Evolutionary conservation across 73 alveolate genomes (phyloP).

Genomic region (Symbiodinium natans): DNA sequence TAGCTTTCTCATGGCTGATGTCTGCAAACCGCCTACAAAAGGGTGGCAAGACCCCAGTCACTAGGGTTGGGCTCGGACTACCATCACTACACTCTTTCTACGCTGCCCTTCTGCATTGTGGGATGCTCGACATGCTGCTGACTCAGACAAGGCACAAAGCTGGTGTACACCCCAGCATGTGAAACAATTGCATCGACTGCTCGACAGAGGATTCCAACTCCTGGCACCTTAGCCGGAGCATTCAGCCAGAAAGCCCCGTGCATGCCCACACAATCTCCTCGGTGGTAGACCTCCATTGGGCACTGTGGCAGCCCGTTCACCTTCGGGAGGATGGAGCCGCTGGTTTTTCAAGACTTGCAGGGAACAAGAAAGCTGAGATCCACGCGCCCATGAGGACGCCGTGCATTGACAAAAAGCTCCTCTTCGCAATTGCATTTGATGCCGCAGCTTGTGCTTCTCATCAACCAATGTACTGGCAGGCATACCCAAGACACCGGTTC

Average conservation of each 20-base stretch:
- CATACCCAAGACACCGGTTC: too few species aligned
- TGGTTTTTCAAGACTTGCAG: background rate
- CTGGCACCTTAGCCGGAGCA: slow-evolving; percentile 35
- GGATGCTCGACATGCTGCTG: background rate
- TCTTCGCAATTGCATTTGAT: background rate
- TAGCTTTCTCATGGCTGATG: too few species aligned
- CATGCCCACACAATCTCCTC: too few species aligned
- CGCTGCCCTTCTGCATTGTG: too few species aligned
- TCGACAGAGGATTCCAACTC: slow-evolving; percentile 65
- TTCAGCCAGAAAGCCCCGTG: too few species aligned
- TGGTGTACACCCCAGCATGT: slow-evolving; percentile 17
- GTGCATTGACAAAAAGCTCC: slow-evolving; percentile 63
- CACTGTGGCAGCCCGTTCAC: slow-evolving; percentile 88
- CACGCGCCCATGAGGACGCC: slow-evolving; percentile 78
- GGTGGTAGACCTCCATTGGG: slow-evolving; percentile 35
- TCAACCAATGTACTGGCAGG: too few species aligned
- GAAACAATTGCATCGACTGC: slow-evolving; percentile 82
- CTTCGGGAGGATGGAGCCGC: background rate
- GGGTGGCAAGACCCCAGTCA: too few species aligned
- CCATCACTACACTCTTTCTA: too few species aligned
- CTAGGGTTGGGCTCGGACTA: too few species aligned
- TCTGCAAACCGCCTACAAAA: too few species aligned
- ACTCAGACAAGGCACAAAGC: background rate
- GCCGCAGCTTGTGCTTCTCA: too few species aligned
- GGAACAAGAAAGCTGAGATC: background rate